These are phyloP conservation scores for Colletotrichum sp. DNA, from an alignment of 2,329 filamentous ascomycete genomes.

Conservation along the genomic window DNA sequence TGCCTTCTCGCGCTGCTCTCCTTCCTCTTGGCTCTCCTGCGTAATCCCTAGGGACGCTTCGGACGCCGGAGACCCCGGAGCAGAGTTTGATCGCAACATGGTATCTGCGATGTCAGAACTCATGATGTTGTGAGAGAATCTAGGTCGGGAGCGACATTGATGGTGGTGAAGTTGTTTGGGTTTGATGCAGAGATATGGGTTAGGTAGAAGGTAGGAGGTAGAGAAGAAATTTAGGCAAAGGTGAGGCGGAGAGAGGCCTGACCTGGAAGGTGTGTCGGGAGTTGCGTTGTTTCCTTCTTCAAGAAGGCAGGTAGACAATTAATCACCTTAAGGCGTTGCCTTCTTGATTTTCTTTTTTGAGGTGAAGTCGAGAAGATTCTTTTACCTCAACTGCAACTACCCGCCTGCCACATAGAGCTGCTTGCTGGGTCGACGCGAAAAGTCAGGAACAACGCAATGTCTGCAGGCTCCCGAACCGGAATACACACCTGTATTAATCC, in stretches of 20 bases:
- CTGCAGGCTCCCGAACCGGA: neutral
- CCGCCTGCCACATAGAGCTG: neutral
- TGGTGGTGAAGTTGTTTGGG: neutral
- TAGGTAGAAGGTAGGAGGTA: neutral
- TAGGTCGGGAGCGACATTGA: neutral
- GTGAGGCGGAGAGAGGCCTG: neutral
- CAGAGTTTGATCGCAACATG: neutral
- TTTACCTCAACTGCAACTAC: neutral
- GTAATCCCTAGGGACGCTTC: neutral
- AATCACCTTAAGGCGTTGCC: neutral
- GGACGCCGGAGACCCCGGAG: neutral
- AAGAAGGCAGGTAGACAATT: neutral
- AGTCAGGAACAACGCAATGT: neutral
- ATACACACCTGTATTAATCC: neutral
- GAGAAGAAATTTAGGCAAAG: neutral
- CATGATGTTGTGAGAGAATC: neutral
- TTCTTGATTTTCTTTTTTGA: neutral
- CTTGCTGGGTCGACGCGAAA: neutral
- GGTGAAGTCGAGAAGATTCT: neutral
- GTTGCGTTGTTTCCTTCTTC: neutral
- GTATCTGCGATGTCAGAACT: neutral
- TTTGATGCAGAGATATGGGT: neutral
- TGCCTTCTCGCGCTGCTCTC: neutral
- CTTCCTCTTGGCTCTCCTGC: neutral
- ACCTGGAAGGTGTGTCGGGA: neutral